Evolutionary conservation across 306 rosid genomes (phyloP).

Genomic region (Prunus fruticosa): DNA sequence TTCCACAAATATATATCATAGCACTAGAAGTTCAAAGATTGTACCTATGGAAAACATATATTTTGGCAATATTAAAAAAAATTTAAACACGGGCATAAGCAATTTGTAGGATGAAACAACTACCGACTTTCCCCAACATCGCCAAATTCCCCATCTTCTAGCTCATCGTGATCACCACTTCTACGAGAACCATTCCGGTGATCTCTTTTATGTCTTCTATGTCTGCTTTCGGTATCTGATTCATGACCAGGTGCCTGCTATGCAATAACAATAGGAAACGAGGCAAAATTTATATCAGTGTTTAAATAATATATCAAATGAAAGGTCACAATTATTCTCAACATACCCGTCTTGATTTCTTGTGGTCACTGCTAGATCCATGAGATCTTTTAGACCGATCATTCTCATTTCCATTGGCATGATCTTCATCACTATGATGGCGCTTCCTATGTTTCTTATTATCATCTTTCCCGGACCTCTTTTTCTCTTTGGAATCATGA

Average conservation of each 20-base stretch:
- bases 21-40: conserved; percentile 5
- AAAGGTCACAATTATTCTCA: conserved; percentile 5
- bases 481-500: conserved; percentile 53
- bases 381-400: conserved; percentile 68
- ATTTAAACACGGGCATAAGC: background rate
- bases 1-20: background rate
- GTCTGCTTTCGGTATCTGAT: conserved; percentile 73
- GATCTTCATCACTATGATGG: conserved; percentile 61
- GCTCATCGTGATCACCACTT: conserved; percentile 55
- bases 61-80: conserved; percentile 4
- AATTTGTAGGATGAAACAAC: conserved; percentile 25
- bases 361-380: conserved; percentile 59
- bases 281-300: background rate
- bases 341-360: conserved; percentile 74
- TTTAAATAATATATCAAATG: conserved; percentile 4
- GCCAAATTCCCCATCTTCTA: conserved; percentile 87
- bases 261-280: conserved; percentile 19
- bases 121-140: conserved; percentile 60
- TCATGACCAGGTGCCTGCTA: conserved; percentile 73
- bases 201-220: conserved; percentile 71
- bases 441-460: conserved; percentile 57
- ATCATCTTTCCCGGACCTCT: conserved; percentile 46
- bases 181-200: conserved; percentile 63
- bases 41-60: conserved; percentile 1
- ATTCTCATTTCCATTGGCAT: conserved; percentile 51